These are phyloP conservation scores for Linaria vulgaris DNA, from an alignment of 257 asterid genomes.

Conservation along the genomic window DNA sequence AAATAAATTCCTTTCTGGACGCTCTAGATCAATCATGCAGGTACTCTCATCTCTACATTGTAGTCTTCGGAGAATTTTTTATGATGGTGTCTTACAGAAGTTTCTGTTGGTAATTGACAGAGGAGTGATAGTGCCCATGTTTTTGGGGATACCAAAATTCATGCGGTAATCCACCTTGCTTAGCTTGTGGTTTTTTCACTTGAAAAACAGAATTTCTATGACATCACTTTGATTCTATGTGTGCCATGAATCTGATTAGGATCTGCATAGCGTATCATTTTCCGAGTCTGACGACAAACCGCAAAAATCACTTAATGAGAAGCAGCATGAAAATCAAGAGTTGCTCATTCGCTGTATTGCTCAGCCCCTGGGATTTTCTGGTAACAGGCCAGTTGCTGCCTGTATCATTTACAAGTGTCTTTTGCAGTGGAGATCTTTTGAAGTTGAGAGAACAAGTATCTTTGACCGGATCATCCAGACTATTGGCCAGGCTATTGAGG, in stretches of 20 bases:
- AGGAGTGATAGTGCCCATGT: constrained; percentile 72
- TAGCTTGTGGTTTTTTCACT: constrained; percentile 19
- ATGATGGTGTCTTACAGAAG: constrained; percentile 22
- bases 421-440: constrained; percentile 97
- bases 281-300: constrained; percentile 90
- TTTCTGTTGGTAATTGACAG: constrained; percentile 53
- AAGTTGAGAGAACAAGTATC: constrained; percentile 93
- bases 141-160: constrained; percentile 61
- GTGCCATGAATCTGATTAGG: constrained; percentile 53
- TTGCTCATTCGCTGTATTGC: constrained; percentile 82
- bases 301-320: constrained; percentile 90
- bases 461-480: constrained; percentile 96
- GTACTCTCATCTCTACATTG: constrained; percentile 39
- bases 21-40: constrained; percentile 94
- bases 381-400: constrained; percentile 90
- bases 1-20: constrained; percentile 90
- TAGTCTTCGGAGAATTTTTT: constrained; percentile 16
- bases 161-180: constrained; percentile 53
- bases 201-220: constrained; percentile 21
- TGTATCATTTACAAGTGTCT: constrained; percentile 95
- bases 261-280: constrained; percentile 76
- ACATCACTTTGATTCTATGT: constrained; percentile 20
- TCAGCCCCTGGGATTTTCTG: constrained; percentile 84
- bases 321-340: constrained; percentile 96
- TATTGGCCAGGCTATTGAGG: constrained; percentile 97